Base-by-base conservation (phyloP, 345 rosid species). In the Microcos paniculata region DNA sequence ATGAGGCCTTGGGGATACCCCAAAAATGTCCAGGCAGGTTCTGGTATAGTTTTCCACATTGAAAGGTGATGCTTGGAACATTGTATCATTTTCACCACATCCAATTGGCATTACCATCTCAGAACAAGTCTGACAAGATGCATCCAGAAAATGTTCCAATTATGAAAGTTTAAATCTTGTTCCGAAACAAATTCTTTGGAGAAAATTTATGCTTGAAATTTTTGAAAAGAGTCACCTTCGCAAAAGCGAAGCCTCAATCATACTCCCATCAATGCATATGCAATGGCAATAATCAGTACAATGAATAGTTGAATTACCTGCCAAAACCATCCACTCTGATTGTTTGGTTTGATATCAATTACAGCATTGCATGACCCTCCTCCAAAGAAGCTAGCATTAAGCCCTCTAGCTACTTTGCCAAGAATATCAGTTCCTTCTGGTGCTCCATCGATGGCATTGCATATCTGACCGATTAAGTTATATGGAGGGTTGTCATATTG, bases 21-120 rank as follows among this genome's bases (percentile, higher is more conserved):
- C 90, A 62, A 82, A 90, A 6, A 14, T 1, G 16, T 70, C 62
- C 42, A 79, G 33, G 80, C 97, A 92, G 1, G 46, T 61, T 0
- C 80, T 70, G 14, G 73, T 79, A 71, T 56, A 85, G 52, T 42
- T 72, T 0, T 59, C 72, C 5, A 92, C 71, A 73, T 82, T 63
- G 52, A 85, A 87, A 31, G 89, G 91, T 1, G 62, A 42, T 8
- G 85, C 70, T 75, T 76, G 88, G 43, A 90, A 90, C 97, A 91
- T 90, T 0, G 88, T 78, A 62, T 80, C 83, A 21, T 78, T 45
- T 43, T 66, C 69, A 6, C 74, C 81, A 70, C 57, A 77, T 2
- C 94, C 97, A 10, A 86, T 76, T 0, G 94, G 89, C 73, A 87
- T 72, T 73, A 90, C 92, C 38, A 92, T 65, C 83, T 90, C 94